These are phyloP conservation scores for Calocybe cyanea DNA, from an alignment of 768 basidiomycete genomes.

Conservation along the genomic window DNA sequence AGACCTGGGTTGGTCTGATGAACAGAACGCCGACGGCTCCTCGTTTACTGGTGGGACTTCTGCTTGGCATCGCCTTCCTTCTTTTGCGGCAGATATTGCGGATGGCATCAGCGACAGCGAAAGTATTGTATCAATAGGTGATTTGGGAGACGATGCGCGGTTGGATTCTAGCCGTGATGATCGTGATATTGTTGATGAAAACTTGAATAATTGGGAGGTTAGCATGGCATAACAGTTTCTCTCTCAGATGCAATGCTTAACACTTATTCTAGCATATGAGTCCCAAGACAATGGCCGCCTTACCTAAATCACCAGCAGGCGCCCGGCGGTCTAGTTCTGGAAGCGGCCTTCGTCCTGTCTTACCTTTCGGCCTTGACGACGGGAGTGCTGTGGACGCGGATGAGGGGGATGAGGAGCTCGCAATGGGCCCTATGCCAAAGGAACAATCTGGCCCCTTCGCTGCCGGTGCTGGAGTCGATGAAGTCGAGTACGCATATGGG, in stretches of 20 bases:
- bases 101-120: conserved; percentile 94
- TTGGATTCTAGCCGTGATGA: conserved; percentile 61
- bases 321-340: conserved; percentile 81
- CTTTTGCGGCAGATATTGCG: conserved; percentile 74
- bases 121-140: conserved; percentile 86
- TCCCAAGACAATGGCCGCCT: conserved; percentile 88
- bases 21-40: conserved; percentile 39
- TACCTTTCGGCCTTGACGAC: conserved; percentile 71
- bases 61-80: conserved; percentile 82
- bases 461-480: conserved; percentile 80
- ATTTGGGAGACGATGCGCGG: conserved; percentile 77
- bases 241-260: conserved; percentile 3
- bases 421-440: conserved; percentile 72
- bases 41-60: conserved; percentile 38
- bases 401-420: conserved; percentile 69
- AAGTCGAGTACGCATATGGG: conserved; percentile 89
- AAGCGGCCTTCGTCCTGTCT: conserved; percentile 77
- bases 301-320: conserved; percentile 88
- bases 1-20: conserved; percentile 76
- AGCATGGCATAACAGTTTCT: conserved; percentile 20
- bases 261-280: conserved; percentile 78
- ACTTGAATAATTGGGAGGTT: conserved; percentile 96
- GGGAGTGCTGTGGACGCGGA: conserved; percentile 68
- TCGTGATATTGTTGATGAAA: conserved; percentile 67
- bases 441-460: conserved; percentile 72